Base-by-base conservation (phyloP, 306 rosid species). In the Glycine latifolia region DNA sequence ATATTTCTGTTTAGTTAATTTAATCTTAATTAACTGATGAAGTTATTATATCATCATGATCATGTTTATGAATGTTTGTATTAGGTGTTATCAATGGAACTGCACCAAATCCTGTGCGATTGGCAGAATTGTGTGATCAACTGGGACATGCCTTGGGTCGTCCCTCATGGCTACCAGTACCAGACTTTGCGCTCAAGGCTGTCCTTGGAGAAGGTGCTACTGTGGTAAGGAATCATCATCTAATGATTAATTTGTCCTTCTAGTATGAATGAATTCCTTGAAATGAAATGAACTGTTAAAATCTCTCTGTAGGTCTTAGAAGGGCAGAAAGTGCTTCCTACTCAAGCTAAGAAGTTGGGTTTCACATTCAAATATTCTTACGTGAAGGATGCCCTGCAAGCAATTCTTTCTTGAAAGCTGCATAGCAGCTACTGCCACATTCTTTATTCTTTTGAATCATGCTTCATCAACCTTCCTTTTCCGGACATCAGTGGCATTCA, bases 81-180 rank as follows among this genome's bases (percentile, higher is more conserved):
- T 75, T 82, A 95, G 97, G 99, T 39, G 94, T 95, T 70, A 95
- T 95, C 85, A 95, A 95, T 86, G 99, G 99, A 85, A 93, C 98
- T 37, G 98, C 98, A 55, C 99, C 99, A 11, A 90, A 93, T 75
- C 99, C 97, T 2, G 91, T 93, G 83, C 82, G 91, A 77, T 78
- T 95, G 37, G 56, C 85, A 0, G 99, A 95, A 84, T 83, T 95
- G 89, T 93, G 99, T 75, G 79, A 84, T 17, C 90, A 92, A 43
- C 86, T 95, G 89, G 99, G 99, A 61, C 80, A 79, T 75, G 94
- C 61, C 39, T 66, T 93, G 92, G 98, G 93, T 50, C 91, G 99
- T 50, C 99, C 99, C 17, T 95, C 99, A 5, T 95, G 97, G 98
- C 87, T 95, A 13, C 98, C 98, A 0, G 99, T 95, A 31, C 99